Base-by-base conservation (phyloP, 345 rosid species). In the Turnera subulata region DNA sequence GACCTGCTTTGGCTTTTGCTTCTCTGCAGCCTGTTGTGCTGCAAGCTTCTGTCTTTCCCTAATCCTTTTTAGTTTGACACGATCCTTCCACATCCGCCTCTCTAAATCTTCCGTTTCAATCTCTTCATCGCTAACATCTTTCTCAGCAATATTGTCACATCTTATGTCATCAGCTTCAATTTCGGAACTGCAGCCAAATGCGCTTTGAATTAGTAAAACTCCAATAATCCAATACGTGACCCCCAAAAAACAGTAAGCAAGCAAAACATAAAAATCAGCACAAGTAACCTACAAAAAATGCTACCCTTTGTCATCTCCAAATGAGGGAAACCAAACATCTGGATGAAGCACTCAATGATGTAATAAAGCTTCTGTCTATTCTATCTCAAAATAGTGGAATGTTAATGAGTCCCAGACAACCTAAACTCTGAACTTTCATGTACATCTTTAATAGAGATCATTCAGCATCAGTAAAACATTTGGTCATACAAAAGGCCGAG, bases 51-150 rank as follows among this genome's bases (percentile, higher is more conserved):
- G 82, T 60, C 70, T 84, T 44, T 90, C 99, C 76, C 82, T 90
- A 16, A 94, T 77, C 77, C 97, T 84, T 66, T 81, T 80, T 45
- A 94, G 92, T 48, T 92, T 77, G 69, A 94, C 65, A 8, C 77
- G 86, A 62, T 94, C 99, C 70, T 87, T 90, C 97, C 97, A 94
- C 97, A 90, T 90, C 57, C 99, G 83, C 70, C 71, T 88, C 78
- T 81, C 96, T 57, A 94, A 67, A 14, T 90, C 96, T 14, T 88
- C 97, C 0, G 91, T 70, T 19, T 94, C 96, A 20, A 94, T 90
- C 74, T 94, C 99, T 50, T 94, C 99, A 22, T 94, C 99, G 8
- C 95, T 90, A 2, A 90, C 95, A 76, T 94, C 99, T 61, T 85
- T 92, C 73, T 90, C 99, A 0, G 78, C 84, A 11, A 90, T 84